Evolutionary conservation across 2,329 filamentous ascomycete genomes (phyloP), one percentile per base, ranked within the genome.

Genomic region (Incumbomyces delicatus): DNA sequence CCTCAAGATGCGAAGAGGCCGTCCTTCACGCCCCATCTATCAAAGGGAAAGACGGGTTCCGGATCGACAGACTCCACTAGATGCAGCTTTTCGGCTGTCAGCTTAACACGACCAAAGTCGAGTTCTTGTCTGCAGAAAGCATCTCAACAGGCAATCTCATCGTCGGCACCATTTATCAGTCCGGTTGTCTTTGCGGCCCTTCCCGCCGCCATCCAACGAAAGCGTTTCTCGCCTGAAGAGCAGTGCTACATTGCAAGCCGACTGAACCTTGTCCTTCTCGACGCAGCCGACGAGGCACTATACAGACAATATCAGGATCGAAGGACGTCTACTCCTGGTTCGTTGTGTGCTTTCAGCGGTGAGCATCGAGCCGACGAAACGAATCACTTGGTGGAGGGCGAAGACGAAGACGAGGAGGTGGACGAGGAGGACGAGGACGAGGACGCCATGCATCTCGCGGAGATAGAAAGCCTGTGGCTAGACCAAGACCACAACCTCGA

Each of bases 401-500:
- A 46, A 6, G 17, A 30, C 13, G 17, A 40, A n/a, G 36, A 50
- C 41, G 49, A 51, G 20, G 42, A 51, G 8, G 41, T 50, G n/a
- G 53, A 57, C 12, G 48, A 47, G 14, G 49, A 50, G n/a, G 51
- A 48, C 22, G 22, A 27, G 5, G 22, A 41, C 41, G 56, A 58
- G 33, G 60, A 54, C 54, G 63, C 61, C 34, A 69, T 75, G 55
- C 65, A 75, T 31, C 71, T 77, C 42, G 75, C 75, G 1, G 69
- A 85, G 48, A 77, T 78, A 41, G 79, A 87, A 51, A 81, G 74
- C 59, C 83, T 87, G 54, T 87, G 83, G 82, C 68, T 87, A 20
- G 83, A 88, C 27, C 81, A 86, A 48, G 80, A 85, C 44, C 76
- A 81, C 14, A 77, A 84, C 44, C 67, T 89, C 29, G 83, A 89